phyloP scores from a whole-genome alignment of 1,284 basidiomycete genomes.

The Ganoderma leucocontextum region DNA sequence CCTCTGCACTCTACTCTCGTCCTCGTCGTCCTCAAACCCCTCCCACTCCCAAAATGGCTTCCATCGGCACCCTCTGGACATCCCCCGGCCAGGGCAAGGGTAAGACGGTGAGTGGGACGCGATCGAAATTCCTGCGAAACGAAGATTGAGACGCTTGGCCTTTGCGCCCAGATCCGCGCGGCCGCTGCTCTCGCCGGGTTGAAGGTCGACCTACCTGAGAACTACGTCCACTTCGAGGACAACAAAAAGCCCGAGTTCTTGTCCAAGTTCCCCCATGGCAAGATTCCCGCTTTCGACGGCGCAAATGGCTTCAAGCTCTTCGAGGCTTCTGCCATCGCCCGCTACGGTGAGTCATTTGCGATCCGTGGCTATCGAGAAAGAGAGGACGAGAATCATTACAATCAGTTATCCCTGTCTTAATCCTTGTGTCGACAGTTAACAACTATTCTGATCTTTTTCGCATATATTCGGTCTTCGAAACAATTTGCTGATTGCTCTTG shows the following conservation, averaged over 20 bases:
- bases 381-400: conserved; percentile 48
- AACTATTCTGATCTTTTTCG: conserved; percentile 46
- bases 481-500: conserved; percentile 30
- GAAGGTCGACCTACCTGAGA: conserved; percentile 64
- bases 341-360: conserved; percentile 76
- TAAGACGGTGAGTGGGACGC: conserved; percentile 54
- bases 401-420: conserved; percentile 76
- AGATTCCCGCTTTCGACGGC: conserved; percentile 86
- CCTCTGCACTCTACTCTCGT: conserved; percentile 13
- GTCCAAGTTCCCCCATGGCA: conserved; percentile 83
- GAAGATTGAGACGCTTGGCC: neutral
- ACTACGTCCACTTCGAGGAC: conserved; percentile 73
- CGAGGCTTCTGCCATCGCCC: conserved; percentile 85
- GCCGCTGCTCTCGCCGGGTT: conserved; percentile 78
- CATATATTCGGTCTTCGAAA: conserved; percentile 1
- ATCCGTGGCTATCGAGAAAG: conserved; percentile 15
- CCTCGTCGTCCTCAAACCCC: conserved; percentile 17
- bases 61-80: conserved; percentile 70
- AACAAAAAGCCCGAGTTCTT: conserved; percentile 85
- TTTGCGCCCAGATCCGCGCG: conserved; percentile 65
- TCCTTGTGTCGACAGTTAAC: conserved; percentile 46
- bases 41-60: conserved; percentile 53
- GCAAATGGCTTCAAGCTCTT: conserved; percentile 83
- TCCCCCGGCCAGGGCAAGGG: conserved; percentile 50
- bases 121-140: neutral